Conservation (phyloP, 345 rosid species). For the Dipteronia dyeriana region DNA sequence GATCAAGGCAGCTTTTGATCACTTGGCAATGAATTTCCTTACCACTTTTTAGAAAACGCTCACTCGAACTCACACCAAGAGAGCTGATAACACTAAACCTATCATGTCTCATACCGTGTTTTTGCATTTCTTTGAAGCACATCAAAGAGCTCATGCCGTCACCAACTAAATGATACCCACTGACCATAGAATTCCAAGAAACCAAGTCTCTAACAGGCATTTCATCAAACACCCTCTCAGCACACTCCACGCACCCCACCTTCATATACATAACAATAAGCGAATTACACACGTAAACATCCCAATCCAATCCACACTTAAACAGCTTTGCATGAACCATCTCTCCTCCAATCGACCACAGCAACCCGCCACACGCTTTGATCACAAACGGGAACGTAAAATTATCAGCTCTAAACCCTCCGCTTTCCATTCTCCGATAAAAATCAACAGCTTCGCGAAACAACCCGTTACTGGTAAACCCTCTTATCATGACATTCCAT, state of each 20-base stretch:
- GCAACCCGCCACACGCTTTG: constrained; percentile 57
- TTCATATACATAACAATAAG: constrained; percentile 63
- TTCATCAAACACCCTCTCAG: constrained; percentile 64
- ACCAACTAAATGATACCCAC: constrained; percentile 58
- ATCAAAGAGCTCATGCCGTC: constrained; percentile 47
- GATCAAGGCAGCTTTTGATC: constrained; percentile 45
- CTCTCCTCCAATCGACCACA: constrained; percentile 45
- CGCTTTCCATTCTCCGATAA: constrained; percentile 46
- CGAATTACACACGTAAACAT: constrained; percentile 66
- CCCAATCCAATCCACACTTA: constrained; percentile 57
- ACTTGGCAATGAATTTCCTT: constrained; percentile 76
- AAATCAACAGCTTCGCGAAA: constrained; percentile 45
- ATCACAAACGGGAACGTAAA: constrained; percentile 73
- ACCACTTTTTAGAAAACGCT: constrained; percentile 40
- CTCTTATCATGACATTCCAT: constrained; percentile 74
- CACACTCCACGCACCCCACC: constrained; percentile 42
- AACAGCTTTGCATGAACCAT: constrained; percentile 53
- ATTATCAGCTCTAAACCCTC: constrained; percentile 47
- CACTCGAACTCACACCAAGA: constrained; percentile 54
- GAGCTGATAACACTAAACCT: constrained; percentile 54
- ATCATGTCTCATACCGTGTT: constrained; percentile 44
- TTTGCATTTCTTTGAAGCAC: constrained; percentile 49
- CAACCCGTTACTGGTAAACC: constrained; percentile 48
- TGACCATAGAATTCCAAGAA: constrained; percentile 81
- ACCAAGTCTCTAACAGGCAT: constrained; percentile 69